A percentile compares a stretch with the other conserved stretches of the same genome.
phyloP scores from a whole-genome alignment of 2,329 filamentous ascomycete species.

The Dactylonectria macrodidyma region DNA sequence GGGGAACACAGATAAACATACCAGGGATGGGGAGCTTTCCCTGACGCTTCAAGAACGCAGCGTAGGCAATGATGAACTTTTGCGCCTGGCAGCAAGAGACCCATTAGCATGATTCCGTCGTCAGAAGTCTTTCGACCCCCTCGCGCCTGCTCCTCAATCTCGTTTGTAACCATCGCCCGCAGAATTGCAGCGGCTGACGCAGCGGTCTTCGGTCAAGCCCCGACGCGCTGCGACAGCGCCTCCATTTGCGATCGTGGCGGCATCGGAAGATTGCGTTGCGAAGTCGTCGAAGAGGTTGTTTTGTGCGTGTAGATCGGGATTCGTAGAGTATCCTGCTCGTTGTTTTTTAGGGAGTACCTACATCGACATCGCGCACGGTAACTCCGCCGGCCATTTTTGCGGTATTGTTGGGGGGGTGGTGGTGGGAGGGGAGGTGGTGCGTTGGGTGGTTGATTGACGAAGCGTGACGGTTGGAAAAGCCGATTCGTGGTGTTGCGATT shows the following conservation, averaged over 20 bases:
- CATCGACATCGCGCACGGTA: constrained; percentile 88
- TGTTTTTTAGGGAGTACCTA: constrained; percentile 65
- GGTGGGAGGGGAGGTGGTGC: constrained; percentile 46
- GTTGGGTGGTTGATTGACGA: constrained; percentile 52
- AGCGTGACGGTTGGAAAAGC: constrained; percentile 46
- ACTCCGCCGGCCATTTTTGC: constrained; percentile 85
- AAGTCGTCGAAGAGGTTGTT: constrained; percentile 45
- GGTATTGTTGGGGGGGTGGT: constrained; percentile 59
- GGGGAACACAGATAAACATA: constrained; percentile 63
- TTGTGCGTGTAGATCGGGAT: background rate
- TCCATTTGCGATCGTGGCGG: constrained; percentile 36
- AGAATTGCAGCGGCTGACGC: constrained; percentile 36
- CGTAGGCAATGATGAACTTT: constrained; percentile 90
- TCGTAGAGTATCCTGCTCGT: constrained; percentile 14
- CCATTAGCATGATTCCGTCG: constrained; percentile 82
- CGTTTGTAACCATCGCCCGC: constrained; percentile 44
- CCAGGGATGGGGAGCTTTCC: constrained; percentile 93
- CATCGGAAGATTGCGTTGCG: constrained; percentile 49
- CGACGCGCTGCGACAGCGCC: constrained; percentile 41
- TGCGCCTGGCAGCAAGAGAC: constrained; percentile 75
- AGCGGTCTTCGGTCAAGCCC: constrained; percentile 35
- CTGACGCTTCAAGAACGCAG: constrained; percentile 93
- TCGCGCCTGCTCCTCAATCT: constrained; percentile 76
- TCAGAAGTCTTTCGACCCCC: constrained; percentile 81
- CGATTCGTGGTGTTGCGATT: constrained; percentile 38